Evolutionary conservation across 2,329 filamentous ascomycete species (phyloP), one percentile per base, ranked within the genome.

Genomic region (Penicillium sp.): DNA sequence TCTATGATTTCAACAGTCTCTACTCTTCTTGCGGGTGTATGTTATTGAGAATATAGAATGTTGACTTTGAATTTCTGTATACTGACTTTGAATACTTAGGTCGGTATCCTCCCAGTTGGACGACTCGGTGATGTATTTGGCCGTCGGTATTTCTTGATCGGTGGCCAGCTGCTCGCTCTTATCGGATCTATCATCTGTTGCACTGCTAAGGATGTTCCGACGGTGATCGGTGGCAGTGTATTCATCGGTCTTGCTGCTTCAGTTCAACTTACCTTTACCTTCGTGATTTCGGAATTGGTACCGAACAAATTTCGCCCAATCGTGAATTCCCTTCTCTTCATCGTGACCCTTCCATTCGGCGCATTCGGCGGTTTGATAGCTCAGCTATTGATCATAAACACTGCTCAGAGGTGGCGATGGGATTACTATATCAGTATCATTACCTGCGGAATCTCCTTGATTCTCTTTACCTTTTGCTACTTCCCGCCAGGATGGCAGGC

Each of bases 401-500:
- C 79, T 1, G 64, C 59, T 3, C 62, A 71, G 3, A 66, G 70
- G 16, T 83, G 80, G 80, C 71, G 81, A 36, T 81, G 79, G 77
- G 75, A 68, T 51, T 83, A 79, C 63, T 81, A 79, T 59, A 60
- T 83, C 3, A 76, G 75, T 52, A 77, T 78, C 59, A 77, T 80
- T 48, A 68, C 78, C 51, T 73, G 70, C 31, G 70, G 68, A n/a
- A 79, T 51, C 23, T 52, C 52, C 49, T 29, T 48, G 26, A 56
- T 58, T 10, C 26, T 39, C 9, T 52, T 44, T 31, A 16, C 14
- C 18, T 49, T 56, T 13, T 52, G 33, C 34, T 49, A 52, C 23
- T 44, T 39, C 26, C 54, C 51, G 51, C 54, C 80, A 0, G 74
- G 72, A 7, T 80, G 75, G 63, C 63, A 71, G 18, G 75, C 76